A percentile compares a stretch with the other conserved stretches of the same genome.
phyloP scores from a whole-genome alignment of 2,329 filamentous ascomycete genomes.

The Neonectria magnoliae region DNA sequence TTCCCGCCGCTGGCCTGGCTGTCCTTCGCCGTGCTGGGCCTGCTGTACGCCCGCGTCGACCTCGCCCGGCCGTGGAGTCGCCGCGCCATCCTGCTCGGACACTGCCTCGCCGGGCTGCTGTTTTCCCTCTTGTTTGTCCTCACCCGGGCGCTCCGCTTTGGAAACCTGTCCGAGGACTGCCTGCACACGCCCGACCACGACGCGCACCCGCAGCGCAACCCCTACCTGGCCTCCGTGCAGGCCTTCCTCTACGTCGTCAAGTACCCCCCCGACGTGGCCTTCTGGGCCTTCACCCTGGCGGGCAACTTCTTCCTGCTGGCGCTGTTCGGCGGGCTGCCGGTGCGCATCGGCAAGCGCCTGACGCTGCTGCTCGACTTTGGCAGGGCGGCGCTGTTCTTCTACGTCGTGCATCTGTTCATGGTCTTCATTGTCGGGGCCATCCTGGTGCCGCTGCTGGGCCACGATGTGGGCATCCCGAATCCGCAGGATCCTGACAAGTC shows the following conservation, averaged over 20 bases:
- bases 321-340: slow-evolving; percentile 48
- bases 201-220: slow-evolving; percentile 46
- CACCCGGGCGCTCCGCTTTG: slow-evolving; percentile 53
- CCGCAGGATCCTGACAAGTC: slow-evolving; percentile 39
- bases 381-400: slow-evolving; percentile 59
- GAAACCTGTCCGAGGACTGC: slow-evolving; percentile 57
- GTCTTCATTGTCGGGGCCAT: slow-evolving; percentile 42
- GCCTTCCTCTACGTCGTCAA: slow-evolving; percentile 60
- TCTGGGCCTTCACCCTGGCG: slow-evolving; percentile 54
- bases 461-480: slow-evolving; percentile 43
- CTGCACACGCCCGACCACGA: slow-evolving; percentile 52
- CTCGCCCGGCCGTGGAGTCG: slow-evolving; percentile 46
- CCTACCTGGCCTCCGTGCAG: slow-evolving; percentile 52
- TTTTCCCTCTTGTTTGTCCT: slow-evolving; percentile 53
- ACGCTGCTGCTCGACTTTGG: slow-evolving; percentile 54
- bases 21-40: slow-evolving; percentile 56
- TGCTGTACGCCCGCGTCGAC: slow-evolving; percentile 55
- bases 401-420: slow-evolving; percentile 51
- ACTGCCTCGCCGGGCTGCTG: slow-evolving; percentile 40
- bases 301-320: slow-evolving; percentile 53
- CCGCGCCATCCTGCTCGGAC: slow-evolving; percentile 40
- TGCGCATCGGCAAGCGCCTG: slow-evolving; percentile 42
- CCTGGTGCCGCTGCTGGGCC: slow-evolving; percentile 47
- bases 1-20: slow-evolving; percentile 60
- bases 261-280: slow-evolving; percentile 59